These are phyloP conservation scores for Cicer bijugum DNA, from an alignment of 306 rosid species.

Conservation along the genomic window DNA sequence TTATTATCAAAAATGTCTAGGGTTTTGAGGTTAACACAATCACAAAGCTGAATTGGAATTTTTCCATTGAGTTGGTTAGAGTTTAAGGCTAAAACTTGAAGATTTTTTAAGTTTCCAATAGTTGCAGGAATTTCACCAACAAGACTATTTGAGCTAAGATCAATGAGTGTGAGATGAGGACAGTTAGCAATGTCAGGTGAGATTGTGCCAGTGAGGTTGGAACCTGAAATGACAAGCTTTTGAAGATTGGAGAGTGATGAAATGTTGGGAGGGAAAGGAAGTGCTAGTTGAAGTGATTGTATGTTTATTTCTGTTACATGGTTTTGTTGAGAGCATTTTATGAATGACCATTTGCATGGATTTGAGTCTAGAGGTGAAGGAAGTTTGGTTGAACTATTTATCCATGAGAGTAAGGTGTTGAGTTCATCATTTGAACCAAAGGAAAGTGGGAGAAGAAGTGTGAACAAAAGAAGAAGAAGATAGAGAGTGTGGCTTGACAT, in stretches of 20 bases:
- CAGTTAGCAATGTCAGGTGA: constrained; percentile 65
- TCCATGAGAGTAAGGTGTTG: constrained; percentile 65
- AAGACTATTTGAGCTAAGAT: constrained; percentile 72
- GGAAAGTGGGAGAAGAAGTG: constrained; percentile 43
- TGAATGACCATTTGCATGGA: constrained; percentile 75
- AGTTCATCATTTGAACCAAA: constrained; percentile 57
- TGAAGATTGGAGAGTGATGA: constrained; percentile 65
- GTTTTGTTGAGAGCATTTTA: constrained; percentile 65
- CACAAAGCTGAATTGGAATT: constrained; percentile 65
- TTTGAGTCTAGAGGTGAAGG: constrained; percentile 55
- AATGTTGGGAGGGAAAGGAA: constrained; percentile 70
- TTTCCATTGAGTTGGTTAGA: constrained; percentile 78
- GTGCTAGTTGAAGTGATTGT: constrained; percentile 57
- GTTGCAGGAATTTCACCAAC: constrained; percentile 64
- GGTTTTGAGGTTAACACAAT: constrained; percentile 60
- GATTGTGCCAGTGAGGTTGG: constrained; percentile 70
- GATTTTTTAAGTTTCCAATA: constrained; percentile 67
- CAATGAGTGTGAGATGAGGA: constrained; percentile 55
- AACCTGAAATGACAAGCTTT: constrained; percentile 64
- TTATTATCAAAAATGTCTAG: constrained; percentile 68
- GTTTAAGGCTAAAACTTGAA: constrained; percentile 65
- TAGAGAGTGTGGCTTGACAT: not conserved
- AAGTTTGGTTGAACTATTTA: constrained; percentile 47
- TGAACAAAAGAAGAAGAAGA: constrained; percentile 33
- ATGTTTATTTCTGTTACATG: constrained; percentile 67